Conservation (phyloP, 202 grass and related monocot genomes). For the Alloteropsis angusta region DNA sequence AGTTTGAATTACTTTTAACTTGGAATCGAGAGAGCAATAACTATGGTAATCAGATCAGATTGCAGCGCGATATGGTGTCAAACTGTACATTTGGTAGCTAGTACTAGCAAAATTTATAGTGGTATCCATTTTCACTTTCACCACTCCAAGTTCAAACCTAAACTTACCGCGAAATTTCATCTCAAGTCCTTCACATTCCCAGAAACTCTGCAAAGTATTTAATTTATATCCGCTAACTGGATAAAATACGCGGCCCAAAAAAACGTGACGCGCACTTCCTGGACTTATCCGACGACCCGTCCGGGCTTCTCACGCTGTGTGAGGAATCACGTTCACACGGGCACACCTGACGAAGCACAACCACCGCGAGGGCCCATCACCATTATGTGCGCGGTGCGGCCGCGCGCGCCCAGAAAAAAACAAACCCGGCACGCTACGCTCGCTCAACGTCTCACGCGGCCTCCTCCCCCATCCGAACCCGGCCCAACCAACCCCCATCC, state of each 20-base stretch:
- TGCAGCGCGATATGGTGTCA: too few relatives aligned
- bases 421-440: slow-evolving; percentile 10
- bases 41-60: too few relatives aligned
- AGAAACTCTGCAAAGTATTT: too few relatives aligned
- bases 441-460: not conserved
- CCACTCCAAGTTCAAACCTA: not conserved
- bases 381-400: not conserved
- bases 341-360: not conserved
- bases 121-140: too few relatives aligned
- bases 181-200: not conserved
- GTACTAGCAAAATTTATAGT: too few relatives aligned
- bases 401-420: not conserved
- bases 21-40: too few relatives aligned
- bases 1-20: too few relatives aligned
- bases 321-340: not conserved
- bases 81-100: too few relatives aligned
- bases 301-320: not conserved
- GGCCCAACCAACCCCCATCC: not conserved
- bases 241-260: not conserved
- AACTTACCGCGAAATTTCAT: not conserved
- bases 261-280: not conserved
- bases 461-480: not conserved
- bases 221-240: not conserved
- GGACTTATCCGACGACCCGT: not conserved
- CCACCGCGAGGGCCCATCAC: not conserved